Evolutionary conservation across 768 basidiomycete species (phyloP), one percentile per base, ranked within the genome.

Genomic region (Mycena rebaudengoi): DNA sequence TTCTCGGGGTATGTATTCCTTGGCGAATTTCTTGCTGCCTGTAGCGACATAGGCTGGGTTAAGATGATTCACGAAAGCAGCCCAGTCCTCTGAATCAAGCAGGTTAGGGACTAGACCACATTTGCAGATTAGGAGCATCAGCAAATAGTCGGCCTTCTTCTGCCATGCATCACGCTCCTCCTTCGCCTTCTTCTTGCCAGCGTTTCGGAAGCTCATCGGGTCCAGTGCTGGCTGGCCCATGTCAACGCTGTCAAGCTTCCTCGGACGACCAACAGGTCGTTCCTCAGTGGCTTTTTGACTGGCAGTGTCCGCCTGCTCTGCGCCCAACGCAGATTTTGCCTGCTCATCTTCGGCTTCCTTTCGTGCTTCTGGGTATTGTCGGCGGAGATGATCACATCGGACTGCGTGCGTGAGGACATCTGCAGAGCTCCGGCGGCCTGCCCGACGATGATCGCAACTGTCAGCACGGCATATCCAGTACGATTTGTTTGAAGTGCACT

Each of bases 321-420:
- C 51, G 29, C 51, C 37, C 51, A 53, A 18, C 26, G 51, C 51
- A 16, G 5, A 6, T 40, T 8, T 39, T 7, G 51, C 51, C 13
- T 53, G 51, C 35, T 53, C 23, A 37, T 53, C 32, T 21, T 53
- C 51, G 35, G 51, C 51, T 18, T 53, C 51, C 14, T 18, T 5
- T 26, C 51, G 21, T n/a, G 51, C 51, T 37, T 14, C 37, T 18
- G 51, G 51, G 28, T 53, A 5, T 26, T 53, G 35, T 28, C 25
- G 11, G 5, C 3, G 51, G 39, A 53, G 51, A 40, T 11, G 13
- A 28, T 53, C 51, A 28, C 51, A 53, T 40, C 51, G 51, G 39
- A 53, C 35, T 7, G 51, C 51, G 28, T 53, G 51, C 51, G 51
- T 53, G 39, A 53, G 35, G 51, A 53, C 51, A 1, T 53, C 51